Evolutionary conservation across 148 eudicot genomes (phyloP).

Genomic region (Arctostaphylos glauca): DNA sequence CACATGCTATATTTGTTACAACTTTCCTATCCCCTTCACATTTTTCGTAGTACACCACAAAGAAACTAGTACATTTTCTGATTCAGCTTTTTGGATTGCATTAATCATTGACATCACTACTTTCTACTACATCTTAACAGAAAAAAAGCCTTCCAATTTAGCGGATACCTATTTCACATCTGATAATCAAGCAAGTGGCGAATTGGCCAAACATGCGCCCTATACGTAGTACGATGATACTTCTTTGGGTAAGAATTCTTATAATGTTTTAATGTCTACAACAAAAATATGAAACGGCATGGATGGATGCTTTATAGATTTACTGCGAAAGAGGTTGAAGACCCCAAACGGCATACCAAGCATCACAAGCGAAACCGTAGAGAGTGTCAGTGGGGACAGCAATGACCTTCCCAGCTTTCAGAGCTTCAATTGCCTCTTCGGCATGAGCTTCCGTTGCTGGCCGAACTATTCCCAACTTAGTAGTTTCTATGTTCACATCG

Average conservation of each 20-base stretch:
- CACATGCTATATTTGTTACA: neutral
- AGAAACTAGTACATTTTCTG: neutral
- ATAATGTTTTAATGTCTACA: neutral
- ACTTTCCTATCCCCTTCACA: neutral
- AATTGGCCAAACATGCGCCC: neutral
- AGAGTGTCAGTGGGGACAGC: conserved; percentile 95
- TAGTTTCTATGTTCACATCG: conserved; percentile 9
- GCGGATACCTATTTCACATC: neutral
- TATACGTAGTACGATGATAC: neutral
- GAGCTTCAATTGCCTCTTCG: conserved; percentile 55
- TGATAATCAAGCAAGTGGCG: neutral
- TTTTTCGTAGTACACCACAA: neutral
- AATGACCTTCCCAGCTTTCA: conserved; percentile 67
- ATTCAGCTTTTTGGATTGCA: neutral
- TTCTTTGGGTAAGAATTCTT: neutral
- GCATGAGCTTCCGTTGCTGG: conserved; percentile 54
- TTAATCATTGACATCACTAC: neutral
- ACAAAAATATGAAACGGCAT: neutral
- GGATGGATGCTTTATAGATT: neutral
- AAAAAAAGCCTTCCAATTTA: neutral
- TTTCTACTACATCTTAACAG: neutral
- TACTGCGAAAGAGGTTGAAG: neutral
- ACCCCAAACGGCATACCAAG: conserved; percentile 45
- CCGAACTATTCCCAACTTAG: conserved; percentile 35
- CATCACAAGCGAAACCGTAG: conserved; percentile 96